Conservation (phyloP, 139 green algal species). For the Volvox africanus region DNA sequence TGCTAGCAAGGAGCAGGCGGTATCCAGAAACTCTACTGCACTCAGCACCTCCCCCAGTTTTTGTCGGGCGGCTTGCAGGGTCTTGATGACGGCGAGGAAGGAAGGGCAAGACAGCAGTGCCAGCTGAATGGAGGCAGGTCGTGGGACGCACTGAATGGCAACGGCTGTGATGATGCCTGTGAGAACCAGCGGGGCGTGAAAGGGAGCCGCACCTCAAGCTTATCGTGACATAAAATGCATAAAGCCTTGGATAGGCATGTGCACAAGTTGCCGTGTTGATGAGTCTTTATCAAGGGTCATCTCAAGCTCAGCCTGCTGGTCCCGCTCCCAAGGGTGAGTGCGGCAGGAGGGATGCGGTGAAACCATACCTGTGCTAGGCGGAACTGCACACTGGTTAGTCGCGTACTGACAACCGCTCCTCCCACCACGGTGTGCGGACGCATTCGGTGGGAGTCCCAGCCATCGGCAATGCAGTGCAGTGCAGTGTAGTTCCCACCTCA, state of each 20-base stretch:
- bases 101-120: slow-evolving; percentile 76
- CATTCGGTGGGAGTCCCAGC: not conserved
- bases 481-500: not conserved
- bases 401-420: no score
- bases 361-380: no score
- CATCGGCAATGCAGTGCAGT: not conserved
- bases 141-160: slow-evolving; percentile 82
- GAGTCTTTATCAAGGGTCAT: no score
- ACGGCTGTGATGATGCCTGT: slow-evolving; percentile 88
- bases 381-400: no score
- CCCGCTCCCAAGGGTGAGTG: no score
- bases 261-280: no score
- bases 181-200: not conserved
- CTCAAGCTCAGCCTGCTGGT: no score
- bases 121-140: slow-evolving; percentile 78
- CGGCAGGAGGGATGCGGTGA: no score
- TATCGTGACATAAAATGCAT: no score
- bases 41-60: slow-evolving; percentile 89
- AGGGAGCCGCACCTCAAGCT: not conserved
- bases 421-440: no score
- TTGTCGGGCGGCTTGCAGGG: slow-evolving; percentile 73
- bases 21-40: slow-evolving; percentile 96
- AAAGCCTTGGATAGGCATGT: no score
- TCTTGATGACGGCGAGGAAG: slow-evolving; percentile 74
- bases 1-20: slow-evolving; percentile 72